Evolutionary conservation across 2,329 filamentous ascomycete genomes (phyloP).

Genomic region (Calonectria crousiana): DNA sequence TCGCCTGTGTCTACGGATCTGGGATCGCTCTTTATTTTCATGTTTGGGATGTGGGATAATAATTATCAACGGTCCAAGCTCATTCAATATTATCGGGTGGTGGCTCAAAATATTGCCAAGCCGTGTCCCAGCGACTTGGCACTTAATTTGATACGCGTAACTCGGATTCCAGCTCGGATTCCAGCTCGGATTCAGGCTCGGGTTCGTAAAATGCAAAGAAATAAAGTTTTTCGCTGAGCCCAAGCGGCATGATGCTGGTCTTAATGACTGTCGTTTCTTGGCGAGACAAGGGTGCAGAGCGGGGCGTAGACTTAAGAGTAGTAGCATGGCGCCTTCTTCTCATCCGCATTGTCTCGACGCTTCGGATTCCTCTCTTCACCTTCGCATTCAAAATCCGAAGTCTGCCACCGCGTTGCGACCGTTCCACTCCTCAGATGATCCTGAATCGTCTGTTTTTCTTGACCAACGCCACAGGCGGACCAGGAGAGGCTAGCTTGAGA

Average conservation of each 20-base stretch:
- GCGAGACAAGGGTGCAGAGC: background rate
- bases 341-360: background rate
- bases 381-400: slow-evolving; percentile 1
- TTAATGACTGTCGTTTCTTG: background rate
- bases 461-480: background rate
- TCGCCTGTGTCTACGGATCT: background rate
- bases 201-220: background rate
- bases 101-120: background rate
- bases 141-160: background rate
- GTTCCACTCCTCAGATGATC: background rate
- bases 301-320: background rate
- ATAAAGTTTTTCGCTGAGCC: background rate
- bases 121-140: background rate
- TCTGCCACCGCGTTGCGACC: background rate
- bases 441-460: background rate
- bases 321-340: background rate
- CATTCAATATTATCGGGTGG: background rate
- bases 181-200: background rate
- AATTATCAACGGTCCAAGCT: background rate
- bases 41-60: background rate
- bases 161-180: background rate
- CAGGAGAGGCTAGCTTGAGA: background rate
- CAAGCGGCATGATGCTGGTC: background rate
- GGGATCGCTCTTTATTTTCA: background rate
- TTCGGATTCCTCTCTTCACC: background rate